These are phyloP conservation scores for Nicotiana benthamiana DNA, from an alignment of 257 asterid species.

Conservation along the genomic window DNA sequence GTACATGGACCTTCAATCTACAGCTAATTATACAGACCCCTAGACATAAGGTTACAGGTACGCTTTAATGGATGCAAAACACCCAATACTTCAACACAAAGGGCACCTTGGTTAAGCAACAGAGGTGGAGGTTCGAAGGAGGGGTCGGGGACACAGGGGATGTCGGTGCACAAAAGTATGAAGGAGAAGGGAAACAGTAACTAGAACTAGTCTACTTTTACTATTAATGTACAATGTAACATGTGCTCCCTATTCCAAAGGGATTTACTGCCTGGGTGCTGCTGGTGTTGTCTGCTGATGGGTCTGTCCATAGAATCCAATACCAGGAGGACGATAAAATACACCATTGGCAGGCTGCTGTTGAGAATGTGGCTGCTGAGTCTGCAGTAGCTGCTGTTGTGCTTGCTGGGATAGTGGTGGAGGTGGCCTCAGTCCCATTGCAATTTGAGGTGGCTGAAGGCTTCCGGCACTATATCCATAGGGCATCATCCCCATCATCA, in stretches of 20 bases:
- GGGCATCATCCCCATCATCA: constrained; percentile 30
- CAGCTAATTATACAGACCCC: constrained; percentile 6
- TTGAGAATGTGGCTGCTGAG: constrained; percentile 17
- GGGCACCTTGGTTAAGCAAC: background rate
- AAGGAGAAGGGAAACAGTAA: background rate
- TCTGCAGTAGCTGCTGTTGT: constrained; percentile 24
- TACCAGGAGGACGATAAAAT: constrained; percentile 65
- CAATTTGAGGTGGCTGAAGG: constrained; percentile 35
- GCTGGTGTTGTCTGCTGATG: constrained; percentile 84
- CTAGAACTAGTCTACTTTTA: constrained; percentile 6
- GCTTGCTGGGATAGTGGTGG: constrained; percentile 31
- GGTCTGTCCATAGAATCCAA: constrained; percentile 78
- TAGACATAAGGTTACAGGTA: background rate
- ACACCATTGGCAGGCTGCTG: constrained; percentile 41
- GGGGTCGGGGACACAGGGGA: background rate
- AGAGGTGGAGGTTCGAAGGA: background rate
- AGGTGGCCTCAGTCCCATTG: constrained; percentile 41
- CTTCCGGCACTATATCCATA: constrained; percentile 47
- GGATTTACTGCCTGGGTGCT: constrained; percentile 63
- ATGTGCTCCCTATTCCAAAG: constrained; percentile 12
- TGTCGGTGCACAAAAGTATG: background rate
- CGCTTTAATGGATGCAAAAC: constrained; percentile 7
- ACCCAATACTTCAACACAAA: background rate
- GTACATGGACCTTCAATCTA: constrained; percentile 2
- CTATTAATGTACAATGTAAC: constrained; percentile 35